A percentile compares a stretch with the other conserved stretches of the same genome.
phyloP scores from a whole-genome alignment of 1,284 basidiomycete genomes.

The Ceratobasidium sp. region DNA sequence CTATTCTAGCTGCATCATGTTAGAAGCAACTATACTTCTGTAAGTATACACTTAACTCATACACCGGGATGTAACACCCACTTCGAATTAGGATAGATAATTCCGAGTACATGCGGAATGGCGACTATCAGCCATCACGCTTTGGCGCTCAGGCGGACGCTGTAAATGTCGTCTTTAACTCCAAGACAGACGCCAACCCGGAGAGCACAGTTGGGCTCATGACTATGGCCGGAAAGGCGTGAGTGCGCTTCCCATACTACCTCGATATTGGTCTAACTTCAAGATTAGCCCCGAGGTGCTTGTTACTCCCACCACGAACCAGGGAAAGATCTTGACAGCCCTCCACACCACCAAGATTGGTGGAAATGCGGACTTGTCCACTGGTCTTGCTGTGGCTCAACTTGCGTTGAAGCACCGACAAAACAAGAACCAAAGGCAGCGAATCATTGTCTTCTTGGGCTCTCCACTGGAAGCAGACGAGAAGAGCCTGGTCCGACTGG shows the following conservation, averaged over 20 bases:
- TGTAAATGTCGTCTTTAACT: constrained; percentile 89
- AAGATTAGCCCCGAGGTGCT: constrained; percentile 87
- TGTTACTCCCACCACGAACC: constrained; percentile 94
- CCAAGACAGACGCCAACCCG: constrained; percentile 95
- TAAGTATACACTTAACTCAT: background rate
- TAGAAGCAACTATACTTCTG: constrained; percentile 41
- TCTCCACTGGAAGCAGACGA: constrained; percentile 85
- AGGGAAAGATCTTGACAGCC: constrained; percentile 90
- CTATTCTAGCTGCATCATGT: constrained; percentile 23
- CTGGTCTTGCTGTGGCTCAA: constrained; percentile 92
- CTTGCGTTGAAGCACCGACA: constrained; percentile 97
- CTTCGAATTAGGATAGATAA: constrained; percentile 80
- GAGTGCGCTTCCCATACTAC: constrained; percentile 55
- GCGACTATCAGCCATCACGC: constrained; percentile 89
- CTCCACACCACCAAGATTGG: constrained; percentile 82
- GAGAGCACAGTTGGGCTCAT: constrained; percentile 98
- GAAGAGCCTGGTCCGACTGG: constrained; percentile 84
- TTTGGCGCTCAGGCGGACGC: constrained; percentile 95
- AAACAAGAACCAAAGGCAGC: constrained; percentile 97
- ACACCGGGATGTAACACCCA: background rate
- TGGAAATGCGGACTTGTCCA: constrained; percentile 86
- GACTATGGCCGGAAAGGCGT: constrained; percentile 98
- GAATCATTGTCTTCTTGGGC: constrained; percentile 93
- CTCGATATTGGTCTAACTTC: constrained; percentile 10
- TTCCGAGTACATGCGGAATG: constrained; percentile 96